phyloP scores from a whole-genome alignment of 2,329 filamentous ascomycete genomes.

The Tolypocladium guangdongense region DNA sequence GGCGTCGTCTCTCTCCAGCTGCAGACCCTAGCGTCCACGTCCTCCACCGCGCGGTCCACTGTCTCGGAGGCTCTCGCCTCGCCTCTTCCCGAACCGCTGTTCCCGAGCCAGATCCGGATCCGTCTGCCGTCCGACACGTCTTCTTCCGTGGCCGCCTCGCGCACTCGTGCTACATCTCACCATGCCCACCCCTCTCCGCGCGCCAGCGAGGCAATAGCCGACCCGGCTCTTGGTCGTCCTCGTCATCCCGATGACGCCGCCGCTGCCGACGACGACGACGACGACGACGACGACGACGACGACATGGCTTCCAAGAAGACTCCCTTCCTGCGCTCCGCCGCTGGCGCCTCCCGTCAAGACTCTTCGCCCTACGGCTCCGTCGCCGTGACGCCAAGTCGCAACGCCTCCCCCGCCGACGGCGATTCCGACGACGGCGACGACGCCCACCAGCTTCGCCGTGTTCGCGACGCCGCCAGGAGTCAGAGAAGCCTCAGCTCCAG shows the following conservation, averaged over 20 bases:
- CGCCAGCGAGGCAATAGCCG: constrained; percentile 17
- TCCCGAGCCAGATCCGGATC: not conserved
- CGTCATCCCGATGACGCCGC: constrained; percentile 3
- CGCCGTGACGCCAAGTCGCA: constrained; percentile 22
- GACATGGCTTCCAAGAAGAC: constrained; percentile 25
- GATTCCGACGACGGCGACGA: constrained; percentile 19
- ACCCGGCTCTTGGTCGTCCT: constrained; percentile 5
- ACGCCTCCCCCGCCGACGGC: constrained; percentile 23
- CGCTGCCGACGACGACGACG: not conserved
- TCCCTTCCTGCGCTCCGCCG: constrained; percentile 22
- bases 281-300: constrained; percentile 4
- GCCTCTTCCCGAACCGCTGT: not conserved
- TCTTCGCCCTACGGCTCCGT: constrained; percentile 28
- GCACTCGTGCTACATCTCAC: constrained; percentile 3
- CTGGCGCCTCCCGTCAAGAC: constrained; percentile 12
- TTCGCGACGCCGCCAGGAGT: constrained; percentile 18
- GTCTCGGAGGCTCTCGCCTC: constrained; percentile 10
- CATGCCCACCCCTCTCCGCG: constrained; percentile 9
- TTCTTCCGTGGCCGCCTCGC: not conserved
- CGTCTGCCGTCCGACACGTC: not conserved
- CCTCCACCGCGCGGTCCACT: constrained; percentile 13
- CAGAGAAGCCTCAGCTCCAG: constrained; percentile 18
- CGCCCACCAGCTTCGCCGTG: constrained; percentile 21
- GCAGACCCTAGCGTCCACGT: constrained; percentile 17
- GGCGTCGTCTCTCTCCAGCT: constrained; percentile 15